Conservation (phyloP, 177 flowering plant species). For the Vitis hybrid region DNA sequence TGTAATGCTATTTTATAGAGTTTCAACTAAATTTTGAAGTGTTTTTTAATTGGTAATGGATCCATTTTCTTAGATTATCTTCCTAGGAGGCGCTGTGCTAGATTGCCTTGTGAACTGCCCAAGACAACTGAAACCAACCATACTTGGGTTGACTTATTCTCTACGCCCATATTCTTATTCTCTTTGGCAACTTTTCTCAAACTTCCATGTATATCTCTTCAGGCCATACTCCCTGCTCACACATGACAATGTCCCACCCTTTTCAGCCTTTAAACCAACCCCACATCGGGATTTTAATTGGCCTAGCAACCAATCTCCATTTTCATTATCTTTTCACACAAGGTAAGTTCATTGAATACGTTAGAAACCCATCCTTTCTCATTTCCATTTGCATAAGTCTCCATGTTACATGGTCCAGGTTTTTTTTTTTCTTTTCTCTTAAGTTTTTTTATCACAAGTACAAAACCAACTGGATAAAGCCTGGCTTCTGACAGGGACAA, state of each 20-base stretch:
- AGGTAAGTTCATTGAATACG: too few relatives aligned
- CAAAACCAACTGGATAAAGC: conserved; percentile 19
- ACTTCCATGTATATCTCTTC: too few relatives aligned
- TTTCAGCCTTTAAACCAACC: not conserved
- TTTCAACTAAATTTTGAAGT: too few relatives aligned
- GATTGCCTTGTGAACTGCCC: conserved; percentile 35
- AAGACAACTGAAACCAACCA: conserved; percentile 26
- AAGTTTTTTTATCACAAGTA: not conserved
- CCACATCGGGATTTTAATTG: too few relatives aligned
- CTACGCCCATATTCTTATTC: not conserved
- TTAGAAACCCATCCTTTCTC: too few relatives aligned
- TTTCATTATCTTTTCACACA: too few relatives aligned
- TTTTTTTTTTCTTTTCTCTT: not conserved
- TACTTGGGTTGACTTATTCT: conserved; percentile 24
- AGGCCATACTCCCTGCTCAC: not conserved
- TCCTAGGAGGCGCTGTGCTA: conserved; percentile 10
- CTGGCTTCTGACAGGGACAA: conserved; percentile 22
- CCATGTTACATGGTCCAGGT: not conserved
- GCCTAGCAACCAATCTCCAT: too few relatives aligned
- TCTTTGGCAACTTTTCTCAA: not conserved
- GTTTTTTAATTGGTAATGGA: not conserved
- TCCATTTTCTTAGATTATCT: conserved; percentile 13
- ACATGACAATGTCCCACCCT: not conserved
- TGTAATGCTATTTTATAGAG: not conserved
- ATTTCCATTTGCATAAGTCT: too few relatives aligned